These are phyloP conservation scores for Tolypocladium sp. DNA, from an alignment of 2,329 filamentous ascomycete genomes.

Conservation along the genomic window DNA sequence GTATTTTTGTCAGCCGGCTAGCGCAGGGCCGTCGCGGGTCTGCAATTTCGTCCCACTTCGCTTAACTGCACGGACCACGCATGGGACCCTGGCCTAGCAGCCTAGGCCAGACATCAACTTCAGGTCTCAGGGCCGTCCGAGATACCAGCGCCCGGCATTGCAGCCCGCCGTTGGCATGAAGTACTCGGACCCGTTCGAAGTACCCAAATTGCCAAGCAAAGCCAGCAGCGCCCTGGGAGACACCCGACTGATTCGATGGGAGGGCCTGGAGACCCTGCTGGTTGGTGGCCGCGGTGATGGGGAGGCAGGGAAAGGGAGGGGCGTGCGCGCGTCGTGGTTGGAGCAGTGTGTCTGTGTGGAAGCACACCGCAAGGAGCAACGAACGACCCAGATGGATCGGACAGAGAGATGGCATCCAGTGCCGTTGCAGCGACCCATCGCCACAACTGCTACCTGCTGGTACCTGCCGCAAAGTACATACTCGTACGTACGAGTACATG, in stretches of 20 bases:
- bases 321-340: neutral
- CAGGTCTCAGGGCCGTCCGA: neutral
- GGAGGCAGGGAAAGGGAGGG: neutral
- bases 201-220: no score
- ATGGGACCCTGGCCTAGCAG: neutral
- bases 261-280: neutral
- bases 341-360: neutral
- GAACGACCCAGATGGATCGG: neutral
- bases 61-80: conserved; percentile 12
- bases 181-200: neutral
- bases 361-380: neutral
- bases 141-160: neutral
- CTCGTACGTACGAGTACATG: no score
- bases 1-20: conserved; percentile 3
- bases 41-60: conserved; percentile 16
- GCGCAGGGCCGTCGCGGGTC: conserved; percentile 8
- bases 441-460: no score
- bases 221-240: no score
- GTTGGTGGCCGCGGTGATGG: neutral
- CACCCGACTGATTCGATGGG: neutral
- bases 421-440: neutral
- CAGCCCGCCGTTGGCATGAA: neutral
- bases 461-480: no score
- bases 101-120: neutral
- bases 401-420: neutral